A percentile compares a stretch with the other conserved stretches of the same genome.
These are phyloP conservation scores for Trametes versicolor DNA, from an alignment of 1,284 basidiomycete species.

Conservation along the genomic window DNA sequence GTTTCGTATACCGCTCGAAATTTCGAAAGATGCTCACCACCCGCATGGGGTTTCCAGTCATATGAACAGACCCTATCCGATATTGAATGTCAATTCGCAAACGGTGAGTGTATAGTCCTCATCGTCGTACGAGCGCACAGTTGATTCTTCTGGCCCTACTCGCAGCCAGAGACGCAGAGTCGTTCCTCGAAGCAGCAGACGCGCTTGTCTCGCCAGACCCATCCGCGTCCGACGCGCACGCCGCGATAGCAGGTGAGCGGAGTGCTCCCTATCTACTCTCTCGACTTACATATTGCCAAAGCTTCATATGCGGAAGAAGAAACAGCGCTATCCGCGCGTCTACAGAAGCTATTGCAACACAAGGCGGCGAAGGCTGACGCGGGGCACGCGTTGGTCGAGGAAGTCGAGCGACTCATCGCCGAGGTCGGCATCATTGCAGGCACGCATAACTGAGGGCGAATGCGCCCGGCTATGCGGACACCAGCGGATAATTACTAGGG, in stretches of 20 bases:
- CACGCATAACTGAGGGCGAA: background rate
- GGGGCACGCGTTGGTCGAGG: slow-evolving; percentile 24
- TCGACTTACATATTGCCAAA: background rate
- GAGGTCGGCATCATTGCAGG: slow-evolving; percentile 26
- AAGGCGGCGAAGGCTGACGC: slow-evolving; percentile 34
- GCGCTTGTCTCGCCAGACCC: slow-evolving; percentile 12
- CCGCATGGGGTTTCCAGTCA: background rate
- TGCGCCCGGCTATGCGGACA: background rate
- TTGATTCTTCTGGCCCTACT: background rate
- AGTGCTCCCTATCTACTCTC: no score
- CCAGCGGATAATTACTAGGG: no score
- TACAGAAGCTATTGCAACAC: slow-evolving; percentile 32
- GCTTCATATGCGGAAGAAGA: slow-evolving; percentile 17
- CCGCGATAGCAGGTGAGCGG: slow-evolving; percentile 13
- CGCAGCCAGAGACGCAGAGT: slow-evolving; percentile 14
- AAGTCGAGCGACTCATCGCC: slow-evolving; percentile 32
- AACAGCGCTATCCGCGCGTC: slow-evolving; percentile 11
- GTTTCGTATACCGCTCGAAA: background rate
- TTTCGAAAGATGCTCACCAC: background rate
- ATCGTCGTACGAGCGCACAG: no score
- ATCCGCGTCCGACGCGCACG: background rate
- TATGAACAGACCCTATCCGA: slow-evolving; percentile 11
- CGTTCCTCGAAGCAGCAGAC: slow-evolving; percentile 10
- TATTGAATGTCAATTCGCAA: slow-evolving; percentile 1
- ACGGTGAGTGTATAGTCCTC: background rate